Base-by-base conservation (phyloP, 108 stramenopile species). In the Nitzschia putrida region DNA sequence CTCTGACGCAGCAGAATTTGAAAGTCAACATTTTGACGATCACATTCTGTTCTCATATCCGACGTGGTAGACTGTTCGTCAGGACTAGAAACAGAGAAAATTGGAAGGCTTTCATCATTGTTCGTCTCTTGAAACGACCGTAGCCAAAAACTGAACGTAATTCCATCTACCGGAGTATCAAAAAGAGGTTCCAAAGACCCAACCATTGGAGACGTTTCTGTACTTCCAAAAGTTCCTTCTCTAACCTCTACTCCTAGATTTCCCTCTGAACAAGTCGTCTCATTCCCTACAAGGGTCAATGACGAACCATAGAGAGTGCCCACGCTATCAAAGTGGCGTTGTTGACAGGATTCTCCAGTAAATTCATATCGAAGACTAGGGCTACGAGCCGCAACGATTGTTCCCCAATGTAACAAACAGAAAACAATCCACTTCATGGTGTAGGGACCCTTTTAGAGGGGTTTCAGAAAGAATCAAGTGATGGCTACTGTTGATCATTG, bases 1-100 rank as follows among this genome's bases (percentile, higher is more conserved):
- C 60, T 8, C 13, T 63, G 64, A 2, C 53, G 66, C 18, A 70
- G 57, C 18, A 57, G 38, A 1, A 79, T 14, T 49, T 79, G 71
- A 8, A 79, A 69, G 57, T 79, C 72, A 9, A 79, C 39, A 24
- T 64, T 20, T 0, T 18, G 52, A 20, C 49, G 50, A 20, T 69
- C 72, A 53, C 78, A 79, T 42, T 55, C 37, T 0, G 74, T 64
- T 21, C 58, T 51, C 1, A 22, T 10, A 18, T 59, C 40, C 29
- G 22, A 12, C 1, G 2, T 41, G 12, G n/a, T 41, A 3, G 54
- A 22, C 0, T 12, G 8, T 18, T 2, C 1, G 9, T 11, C 12
- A 24, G 8, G 12, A n/a, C 34, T 29, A 2, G 22, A 13, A 26
- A 52, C 13, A 13, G 52, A 52, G 0, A 53, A 38, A 7, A 66